Conservation (phyloP, 176 grass and related monocot species). For the Musa acuminata region DNA sequence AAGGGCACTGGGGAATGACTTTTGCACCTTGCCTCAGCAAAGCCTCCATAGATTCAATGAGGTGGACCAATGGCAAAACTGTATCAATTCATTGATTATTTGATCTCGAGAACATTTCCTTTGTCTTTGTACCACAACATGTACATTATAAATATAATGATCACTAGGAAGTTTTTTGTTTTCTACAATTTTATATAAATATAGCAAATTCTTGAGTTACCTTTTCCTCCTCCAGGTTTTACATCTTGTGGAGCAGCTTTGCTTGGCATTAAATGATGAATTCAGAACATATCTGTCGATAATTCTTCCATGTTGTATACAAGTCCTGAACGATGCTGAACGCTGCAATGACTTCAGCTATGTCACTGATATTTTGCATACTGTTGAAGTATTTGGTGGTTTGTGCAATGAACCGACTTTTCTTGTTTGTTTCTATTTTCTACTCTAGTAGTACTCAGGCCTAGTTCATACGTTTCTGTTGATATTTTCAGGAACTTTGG, state of each 20-base stretch:
- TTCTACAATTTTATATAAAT: background rate
- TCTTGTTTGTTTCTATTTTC: conserved; percentile 2
- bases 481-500: conserved; percentile 59
- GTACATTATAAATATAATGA: background rate
- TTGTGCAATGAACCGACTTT: conserved; percentile 14
- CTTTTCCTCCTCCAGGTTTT: conserved; percentile 57
- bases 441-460: background rate
- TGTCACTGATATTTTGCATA: conserved; percentile 87
- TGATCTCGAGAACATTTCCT: background rate
- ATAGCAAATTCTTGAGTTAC: background rate
- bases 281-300: conserved; percentile 81
- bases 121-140: background rate
- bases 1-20: background rate
- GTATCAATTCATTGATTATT: background rate
- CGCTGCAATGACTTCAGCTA: conserved; percentile 91
- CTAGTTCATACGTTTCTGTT: conserved; percentile 7
- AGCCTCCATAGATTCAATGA: background rate
- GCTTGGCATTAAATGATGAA: conserved; percentile 94
- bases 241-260: conserved; percentile 92
- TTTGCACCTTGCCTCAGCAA: background rate
- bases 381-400: conserved; percentile 95
- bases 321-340: conserved; percentile 93
- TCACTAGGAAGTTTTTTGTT: background rate
- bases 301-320: conserved; percentile 86
- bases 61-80: background rate